Percentiles rank a stretch among this genome's conserved stretches.
These are phyloP conservation scores for Favolaschia claudopus DNA, from an alignment of 768 basidiomycete genomes.

Conservation along the genomic window DNA sequence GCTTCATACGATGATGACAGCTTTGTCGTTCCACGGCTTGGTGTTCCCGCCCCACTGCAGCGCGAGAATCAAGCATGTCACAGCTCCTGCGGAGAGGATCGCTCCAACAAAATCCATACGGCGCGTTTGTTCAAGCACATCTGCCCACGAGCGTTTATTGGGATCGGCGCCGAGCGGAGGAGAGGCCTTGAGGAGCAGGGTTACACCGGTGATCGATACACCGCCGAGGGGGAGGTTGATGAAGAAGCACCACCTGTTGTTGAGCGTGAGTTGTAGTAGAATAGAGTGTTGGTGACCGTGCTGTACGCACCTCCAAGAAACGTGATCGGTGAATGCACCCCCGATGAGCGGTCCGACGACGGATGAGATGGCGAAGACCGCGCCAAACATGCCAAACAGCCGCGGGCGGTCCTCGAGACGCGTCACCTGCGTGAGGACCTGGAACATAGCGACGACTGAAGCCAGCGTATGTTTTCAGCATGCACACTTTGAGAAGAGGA, in stretches of 20 bases:
- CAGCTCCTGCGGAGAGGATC: conserved; percentile 38
- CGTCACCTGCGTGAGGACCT: conserved; percentile 31
- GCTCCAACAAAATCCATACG: conserved; percentile 47
- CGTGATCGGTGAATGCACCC: conserved; percentile 37
- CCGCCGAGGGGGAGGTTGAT: no score
- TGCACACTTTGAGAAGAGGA: no score
- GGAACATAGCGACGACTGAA: conserved; percentile 11
- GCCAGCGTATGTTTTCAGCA: no score
- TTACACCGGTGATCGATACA: no score
- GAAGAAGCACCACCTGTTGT: no score
- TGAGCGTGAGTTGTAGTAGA: not conserved
- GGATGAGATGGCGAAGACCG: conserved; percentile 18
- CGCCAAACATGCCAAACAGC: conserved; percentile 47
- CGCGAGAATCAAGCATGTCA: conserved; percentile 47
- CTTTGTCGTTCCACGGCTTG: conserved; percentile 43
- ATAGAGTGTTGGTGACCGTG: not conserved
- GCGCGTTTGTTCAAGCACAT: conserved; percentile 14
- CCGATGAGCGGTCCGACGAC: conserved; percentile 37
- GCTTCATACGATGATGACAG: conserved; percentile 20
- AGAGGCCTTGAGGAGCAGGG: no score
- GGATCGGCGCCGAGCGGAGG: conserved; percentile 16
- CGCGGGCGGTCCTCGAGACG: conserved; percentile 34
- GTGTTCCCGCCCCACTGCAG: conserved; percentile 52
- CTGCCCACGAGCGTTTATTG: not conserved
- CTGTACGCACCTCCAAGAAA: not conserved